A percentile compares a stretch with the other conserved stretches of the same genome.
These are phyloP conservation scores for Zalerion maritima DNA, from an alignment of 495 filamentous ascomycete genomes.

Conservation along the genomic window DNA sequence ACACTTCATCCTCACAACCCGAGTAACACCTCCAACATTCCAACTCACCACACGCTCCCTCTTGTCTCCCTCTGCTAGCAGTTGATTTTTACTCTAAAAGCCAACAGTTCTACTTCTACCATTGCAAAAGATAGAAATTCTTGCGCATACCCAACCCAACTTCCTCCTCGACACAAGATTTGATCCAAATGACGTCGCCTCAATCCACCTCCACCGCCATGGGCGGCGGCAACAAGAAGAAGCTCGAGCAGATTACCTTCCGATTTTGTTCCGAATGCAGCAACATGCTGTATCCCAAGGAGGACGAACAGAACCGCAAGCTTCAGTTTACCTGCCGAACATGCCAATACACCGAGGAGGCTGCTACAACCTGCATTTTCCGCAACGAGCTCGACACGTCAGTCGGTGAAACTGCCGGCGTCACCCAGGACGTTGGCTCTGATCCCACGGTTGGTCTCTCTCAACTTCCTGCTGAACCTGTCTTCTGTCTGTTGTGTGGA, in stretches of 20 bases:
- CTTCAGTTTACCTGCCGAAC: constrained; percentile 61
- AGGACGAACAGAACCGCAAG: constrained; percentile 49
- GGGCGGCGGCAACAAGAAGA: constrained; percentile 38
- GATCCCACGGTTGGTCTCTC: constrained; percentile 89
- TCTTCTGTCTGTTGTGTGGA: constrained; percentile 16
- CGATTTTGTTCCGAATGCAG: constrained; percentile 96
- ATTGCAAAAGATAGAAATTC: too few species aligned
- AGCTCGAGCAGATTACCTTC: constrained; percentile 72
- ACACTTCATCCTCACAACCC: too few species aligned
- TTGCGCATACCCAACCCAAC: too few species aligned
- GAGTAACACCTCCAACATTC: too few species aligned
- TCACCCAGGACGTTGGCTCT: constrained; percentile 87
- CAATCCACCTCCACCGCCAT: constrained; percentile 30
- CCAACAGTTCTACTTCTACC: too few species aligned
- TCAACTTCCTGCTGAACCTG: constrained; percentile 14
- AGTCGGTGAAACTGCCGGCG: constrained; percentile 88
- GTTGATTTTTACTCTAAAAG: too few species aligned
- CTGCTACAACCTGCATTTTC: constrained; percentile 77
- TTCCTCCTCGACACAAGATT: too few species aligned
- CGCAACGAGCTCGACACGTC: constrained; percentile 79
- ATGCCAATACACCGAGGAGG: constrained; percentile 76
- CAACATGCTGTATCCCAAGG: constrained; percentile 95
- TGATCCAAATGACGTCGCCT: constrained; percentile 54
- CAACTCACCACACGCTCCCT: too few species aligned
- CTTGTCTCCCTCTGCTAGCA: too few species aligned